phyloP scores from a whole-genome alignment of 164 flowering plant species.

The Hamamelis virginiana region DNA sequence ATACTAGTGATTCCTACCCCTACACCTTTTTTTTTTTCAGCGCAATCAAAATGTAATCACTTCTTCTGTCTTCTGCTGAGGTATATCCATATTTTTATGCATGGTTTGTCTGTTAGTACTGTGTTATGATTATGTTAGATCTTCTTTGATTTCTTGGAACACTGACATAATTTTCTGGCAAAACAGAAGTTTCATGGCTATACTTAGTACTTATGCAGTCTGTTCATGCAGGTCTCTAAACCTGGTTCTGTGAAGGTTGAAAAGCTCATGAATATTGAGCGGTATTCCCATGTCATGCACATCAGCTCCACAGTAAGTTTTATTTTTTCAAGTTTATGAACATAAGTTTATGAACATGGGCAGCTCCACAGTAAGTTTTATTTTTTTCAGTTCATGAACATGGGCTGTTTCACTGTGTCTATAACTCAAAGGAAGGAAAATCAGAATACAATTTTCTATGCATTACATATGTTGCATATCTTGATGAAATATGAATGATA shows the following conservation, averaged over 20 bases:
- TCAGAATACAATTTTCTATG: not conserved
- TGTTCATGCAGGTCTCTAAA: constrained; percentile 69
- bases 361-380: constrained; percentile 78
- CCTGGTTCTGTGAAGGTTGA: constrained; percentile 93
- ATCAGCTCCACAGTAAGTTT: constrained; percentile 88
- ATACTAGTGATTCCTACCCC: too few species aligned
- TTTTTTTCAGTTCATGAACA: not conserved
- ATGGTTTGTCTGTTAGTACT: not conserved
- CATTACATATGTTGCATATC: not conserved
- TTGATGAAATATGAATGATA: not conserved
- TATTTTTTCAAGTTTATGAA: not conserved
- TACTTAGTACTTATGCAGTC: not conserved
- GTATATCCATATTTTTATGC: too few species aligned
- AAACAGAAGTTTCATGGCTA: not conserved
- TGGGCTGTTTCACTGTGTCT: too few species aligned
- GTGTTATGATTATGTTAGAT: not conserved
- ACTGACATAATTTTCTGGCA: not conserved
- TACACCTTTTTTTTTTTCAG: too few species aligned
- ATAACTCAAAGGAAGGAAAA: not conserved
- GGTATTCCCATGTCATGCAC: constrained; percentile 98
- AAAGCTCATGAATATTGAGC: constrained; percentile 86
- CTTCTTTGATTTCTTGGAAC: too few species aligned
- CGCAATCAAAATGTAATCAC: too few species aligned
- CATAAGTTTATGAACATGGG: not conserved
- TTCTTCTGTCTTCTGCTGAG: too few species aligned